Evolutionary conservation across 1,139 yeast species (phyloP).

Genomic region (Lodderomyces orthopsilosis): DNA sequence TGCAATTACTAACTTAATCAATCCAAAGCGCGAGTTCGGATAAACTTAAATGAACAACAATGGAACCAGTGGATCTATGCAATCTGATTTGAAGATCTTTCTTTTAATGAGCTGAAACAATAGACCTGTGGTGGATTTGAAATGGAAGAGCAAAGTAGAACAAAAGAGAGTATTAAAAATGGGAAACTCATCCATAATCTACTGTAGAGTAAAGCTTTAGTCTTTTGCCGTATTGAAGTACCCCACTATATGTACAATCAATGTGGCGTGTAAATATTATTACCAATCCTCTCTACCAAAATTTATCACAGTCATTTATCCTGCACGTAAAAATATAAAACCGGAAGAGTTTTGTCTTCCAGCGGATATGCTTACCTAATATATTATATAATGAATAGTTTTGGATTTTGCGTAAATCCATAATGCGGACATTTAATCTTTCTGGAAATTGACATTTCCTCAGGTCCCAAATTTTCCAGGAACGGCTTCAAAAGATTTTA

Average conservation of each 20-base stretch:
- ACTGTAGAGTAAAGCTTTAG: too few species aligned
- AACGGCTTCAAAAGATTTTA: not conserved
- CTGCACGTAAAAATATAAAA: not conserved
- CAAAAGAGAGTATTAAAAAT: not conserved
- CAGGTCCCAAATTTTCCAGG: not conserved
- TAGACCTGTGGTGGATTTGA: not conserved
- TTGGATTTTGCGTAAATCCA: too few species aligned
- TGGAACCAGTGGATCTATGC: not conserved
- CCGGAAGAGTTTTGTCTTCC: not conserved
- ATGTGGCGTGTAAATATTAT: not conserved
- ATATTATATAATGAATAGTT: not conserved
- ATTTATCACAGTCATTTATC: not conserved
- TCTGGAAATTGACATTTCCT: too few species aligned
- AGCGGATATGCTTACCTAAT: not conserved
- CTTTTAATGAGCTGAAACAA: not conserved
- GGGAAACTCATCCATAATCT: too few species aligned
- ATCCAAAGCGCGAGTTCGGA: not conserved
- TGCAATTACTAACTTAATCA: not conserved
- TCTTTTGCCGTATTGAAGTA: too few species aligned
- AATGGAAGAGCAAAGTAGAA: not conserved
- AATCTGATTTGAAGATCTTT: not conserved
- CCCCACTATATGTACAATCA: not conserved
- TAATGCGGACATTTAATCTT: not conserved
- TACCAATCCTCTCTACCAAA: not conserved
- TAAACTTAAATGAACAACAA: not conserved